Percentiles rank a stretch among this genome's conserved stretches.
Conservation (phyloP, 768 basidiomycete species). For the Leucosporidium scottii region DNA sequence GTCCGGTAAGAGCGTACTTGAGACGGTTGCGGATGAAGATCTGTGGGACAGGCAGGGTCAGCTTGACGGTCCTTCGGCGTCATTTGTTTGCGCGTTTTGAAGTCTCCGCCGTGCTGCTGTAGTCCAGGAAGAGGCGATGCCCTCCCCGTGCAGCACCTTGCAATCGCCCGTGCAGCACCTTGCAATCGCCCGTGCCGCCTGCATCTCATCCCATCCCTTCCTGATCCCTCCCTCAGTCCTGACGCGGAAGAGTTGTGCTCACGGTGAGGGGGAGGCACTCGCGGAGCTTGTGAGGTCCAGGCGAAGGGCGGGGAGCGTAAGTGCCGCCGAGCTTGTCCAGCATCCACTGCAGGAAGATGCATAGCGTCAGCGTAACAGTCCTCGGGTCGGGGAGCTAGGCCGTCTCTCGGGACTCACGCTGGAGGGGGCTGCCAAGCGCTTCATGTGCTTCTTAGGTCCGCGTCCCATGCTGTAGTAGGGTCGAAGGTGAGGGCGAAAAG, state of each 20-base stretch:
- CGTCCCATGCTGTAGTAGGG: background rate
- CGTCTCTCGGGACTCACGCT: too few relatives aligned
- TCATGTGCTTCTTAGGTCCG: constrained; percentile 48
- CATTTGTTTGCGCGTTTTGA: too few relatives aligned
- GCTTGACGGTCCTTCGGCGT: background rate
- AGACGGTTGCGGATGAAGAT: constrained; percentile 98
- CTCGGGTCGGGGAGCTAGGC: too few relatives aligned
- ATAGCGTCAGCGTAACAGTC: too few relatives aligned
- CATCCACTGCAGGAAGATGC: constrained; percentile 69
- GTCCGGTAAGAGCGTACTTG: constrained; percentile 95
- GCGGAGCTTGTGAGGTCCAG: constrained; percentile 98
- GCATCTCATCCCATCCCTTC: background rate
- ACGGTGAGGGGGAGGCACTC: constrained; percentile 87
- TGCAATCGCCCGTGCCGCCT: background rate
- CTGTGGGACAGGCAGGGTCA: constrained; percentile 7
- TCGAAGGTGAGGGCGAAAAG: background rate
- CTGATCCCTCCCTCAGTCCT: background rate
- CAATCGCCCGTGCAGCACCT: too few relatives aligned
- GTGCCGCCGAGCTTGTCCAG: constrained; percentile 73
- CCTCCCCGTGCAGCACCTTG: background rate
- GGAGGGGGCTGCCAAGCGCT: constrained; percentile 92
- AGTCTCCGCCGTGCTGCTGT: background rate
- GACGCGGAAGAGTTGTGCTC: background rate
- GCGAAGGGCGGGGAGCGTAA: constrained; percentile 81
- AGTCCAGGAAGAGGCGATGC: background rate